Base-by-base conservation (phyloP, 768 basidiomycete genomes). In the Termitomyces sp. region DNA sequence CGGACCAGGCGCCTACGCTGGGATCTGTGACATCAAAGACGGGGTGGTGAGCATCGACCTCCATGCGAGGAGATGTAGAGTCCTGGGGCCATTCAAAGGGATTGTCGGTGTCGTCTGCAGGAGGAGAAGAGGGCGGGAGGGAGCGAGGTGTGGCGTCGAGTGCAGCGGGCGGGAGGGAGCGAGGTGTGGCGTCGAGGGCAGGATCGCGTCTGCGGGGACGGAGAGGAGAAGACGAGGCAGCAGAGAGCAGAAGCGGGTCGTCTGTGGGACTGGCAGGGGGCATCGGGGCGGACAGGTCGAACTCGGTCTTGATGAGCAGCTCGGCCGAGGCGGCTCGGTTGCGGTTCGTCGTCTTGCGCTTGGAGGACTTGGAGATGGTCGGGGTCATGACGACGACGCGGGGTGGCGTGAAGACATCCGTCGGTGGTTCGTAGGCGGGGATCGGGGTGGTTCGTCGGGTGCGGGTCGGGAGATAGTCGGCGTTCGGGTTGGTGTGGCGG, bases 251-350 rank as follows among this genome's bases (percentile, higher is more conserved):
- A 0, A 92, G 68, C 0, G 90, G 90, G 63, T 92, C 90, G 37
- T 92, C 90, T 0, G 82, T 82, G 3, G 90, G 90, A 53, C 87
- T 89, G 0, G 87, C 76, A 0, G 90, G 90, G 8, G 86, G 83
- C 63, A 83, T 77, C 4, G 85, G 84, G 14, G 66, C 75, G 47
- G 67, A 76, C 29, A 87, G 69, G 63, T 89, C 82, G 60, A 89
- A 74, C 17, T 91, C 89, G 56, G 74, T 81, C 77, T 91, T 92
- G 57, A 84, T 64, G 31, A 59, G 16, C 43, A 65, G 52, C 32
- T 64, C 70, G 21, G 68, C 68, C 19, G 66, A 54, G 4, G 64
- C 54, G 1, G 62, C 47, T 21, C 62, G 57, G 38, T 53, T 62
- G 37, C 59, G 45, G 50, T 59, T 62, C 41, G 55, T 38, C 10